phyloP scores from a whole-genome alignment of 2,329 filamentous ascomycete species.

The Penicillium oxalicum region DNA sequence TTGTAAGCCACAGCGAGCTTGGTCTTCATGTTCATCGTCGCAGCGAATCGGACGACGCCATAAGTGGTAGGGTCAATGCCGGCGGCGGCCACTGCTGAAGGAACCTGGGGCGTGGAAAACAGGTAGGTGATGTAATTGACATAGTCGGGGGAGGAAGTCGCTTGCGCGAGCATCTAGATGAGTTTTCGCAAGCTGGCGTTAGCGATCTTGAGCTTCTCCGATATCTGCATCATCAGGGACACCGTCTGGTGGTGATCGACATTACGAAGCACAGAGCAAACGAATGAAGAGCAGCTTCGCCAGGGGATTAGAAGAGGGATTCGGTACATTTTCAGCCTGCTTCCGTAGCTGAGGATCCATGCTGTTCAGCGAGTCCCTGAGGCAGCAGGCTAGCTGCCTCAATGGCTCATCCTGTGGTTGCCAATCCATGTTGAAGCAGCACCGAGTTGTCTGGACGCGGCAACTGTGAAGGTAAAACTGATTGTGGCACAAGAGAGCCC shows the following conservation, averaged over 20 bases:
- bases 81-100: conserved; percentile 50
- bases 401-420: conserved; percentile 82
- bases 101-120: conserved; percentile 63
- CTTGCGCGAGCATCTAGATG: conserved; percentile 80
- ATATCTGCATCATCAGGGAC: not conserved
- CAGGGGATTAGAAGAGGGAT: conserved; percentile 5
- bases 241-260: not conserved
- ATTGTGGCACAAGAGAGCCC: conserved; percentile 21
- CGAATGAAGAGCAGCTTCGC: conserved; percentile 4
- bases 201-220: conserved; percentile 11
- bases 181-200: conserved; percentile 9
- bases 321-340: conserved; percentile 74
- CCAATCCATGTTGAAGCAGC: conserved; percentile 66
- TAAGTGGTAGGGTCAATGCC: conserved; percentile 58
- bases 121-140: conserved; percentile 96
- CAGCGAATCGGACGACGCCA: conserved; percentile 73
- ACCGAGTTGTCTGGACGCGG: conserved; percentile 12
- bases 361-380: conserved; percentile 86
- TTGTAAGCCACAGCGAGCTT: conserved; percentile 73
- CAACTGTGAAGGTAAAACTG: conserved; percentile 20
- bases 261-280: conserved; percentile 3
- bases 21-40: conserved; percentile 94
- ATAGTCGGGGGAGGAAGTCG: conserved; percentile 82
- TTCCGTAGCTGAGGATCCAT: conserved; percentile 75
- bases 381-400: conserved; percentile 78